Base-by-base conservation (phyloP, 345 rosid genomes). In the Populus ilicifolia region DNA sequence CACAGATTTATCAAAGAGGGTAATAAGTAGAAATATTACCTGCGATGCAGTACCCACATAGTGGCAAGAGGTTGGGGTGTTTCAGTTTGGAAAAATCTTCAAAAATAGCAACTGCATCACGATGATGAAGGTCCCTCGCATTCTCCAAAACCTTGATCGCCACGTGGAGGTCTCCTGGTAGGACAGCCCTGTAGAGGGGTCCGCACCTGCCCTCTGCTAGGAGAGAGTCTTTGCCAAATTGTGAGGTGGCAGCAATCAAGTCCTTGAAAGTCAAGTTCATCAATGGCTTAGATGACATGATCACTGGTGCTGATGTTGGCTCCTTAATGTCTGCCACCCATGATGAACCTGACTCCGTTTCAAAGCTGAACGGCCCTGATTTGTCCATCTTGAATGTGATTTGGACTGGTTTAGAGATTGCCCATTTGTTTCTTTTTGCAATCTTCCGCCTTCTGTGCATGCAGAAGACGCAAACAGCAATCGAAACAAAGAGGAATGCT, bases 271-370 rank as follows among this genome's bases (percentile, higher is more conserved):
- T 95, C 62, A 95, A 76, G 74, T 80, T 90, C 92, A 95, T 88
- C 87, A 95, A 83, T 75, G 99, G 99, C 85, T 95, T 95, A 25
- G 91, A 86, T 50, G 86, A 86, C 96, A 95, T 93, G 41, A 90
- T 81, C 50, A 95, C 94, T 7, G 92, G 79, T 1, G 99, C 96
- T n/a, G 91, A 88, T 43, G 92, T 88, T 29, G 99, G 98, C 39
- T 95, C 97, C 66, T 84, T 92, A 66, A 95, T 89, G 80, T 95
- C 98, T 0, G 97, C 98, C 35, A 95, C 94, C 99, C 99, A 93
- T 29, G 96, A 91, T 29, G 92, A 83, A 12, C 99, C 99, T 0
- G 98, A 93, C 77, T 87, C 97, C 5, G 99, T 95, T 75, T 87
- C 96, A 86, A 95, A 95, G 43, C 92, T 84, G 84, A 93, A 95